Evolutionary conservation across 2,329 filamentous ascomycete genomes (phyloP), one percentile per base, ranked within the genome.

Genomic region (Eutypella sp.): DNA sequence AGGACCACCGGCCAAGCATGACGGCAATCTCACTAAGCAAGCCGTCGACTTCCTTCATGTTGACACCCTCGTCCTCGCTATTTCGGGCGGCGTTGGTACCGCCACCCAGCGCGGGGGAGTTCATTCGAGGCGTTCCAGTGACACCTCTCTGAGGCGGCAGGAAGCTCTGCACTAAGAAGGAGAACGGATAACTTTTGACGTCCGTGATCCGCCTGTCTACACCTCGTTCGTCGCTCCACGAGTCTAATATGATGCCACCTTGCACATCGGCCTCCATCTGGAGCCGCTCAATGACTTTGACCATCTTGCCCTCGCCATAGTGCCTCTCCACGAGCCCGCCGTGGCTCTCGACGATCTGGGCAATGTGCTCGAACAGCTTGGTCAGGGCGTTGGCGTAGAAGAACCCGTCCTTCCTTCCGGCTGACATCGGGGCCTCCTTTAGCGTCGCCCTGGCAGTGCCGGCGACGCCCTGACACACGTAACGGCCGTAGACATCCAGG

Each of bases 161-260:
- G 63, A 96, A 96, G 69, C 91, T 96, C 67, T 96, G 91, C 0
- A 97, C 91, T 38, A 99, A 72, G 62, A 99, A 99, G 0, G 91
- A 96, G 65, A 96, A 99, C 1, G 93, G 91, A 62, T 99, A 99
- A 45, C 91, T 96, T 70, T 95, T 97, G 66, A 96, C 89, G 60
- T 99, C 93, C 3, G 88, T 97, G 50, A 99, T 73, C 61, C 86
- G 89, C 57, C 92, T 81, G 61, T 92, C 87, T 40, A 99, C 81
- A 48, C 75, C 79, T 48, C 90, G 80, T 61, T 97, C 92, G 53
- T 99, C 93, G 45, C 84, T 85, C 90, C 93, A 99, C 0, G 91
- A 93, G 63, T 99, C 93, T 43, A 99, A 73, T 47, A 99, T 84
- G 55, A 97, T 96, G 53, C 93, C 93, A 18, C 91, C 93, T 68